Evolutionary conservation across 2,329 filamentous ascomycete species (phyloP), one percentile per base, ranked within the genome.

Genomic region (Clathrospora elynae): DNA sequence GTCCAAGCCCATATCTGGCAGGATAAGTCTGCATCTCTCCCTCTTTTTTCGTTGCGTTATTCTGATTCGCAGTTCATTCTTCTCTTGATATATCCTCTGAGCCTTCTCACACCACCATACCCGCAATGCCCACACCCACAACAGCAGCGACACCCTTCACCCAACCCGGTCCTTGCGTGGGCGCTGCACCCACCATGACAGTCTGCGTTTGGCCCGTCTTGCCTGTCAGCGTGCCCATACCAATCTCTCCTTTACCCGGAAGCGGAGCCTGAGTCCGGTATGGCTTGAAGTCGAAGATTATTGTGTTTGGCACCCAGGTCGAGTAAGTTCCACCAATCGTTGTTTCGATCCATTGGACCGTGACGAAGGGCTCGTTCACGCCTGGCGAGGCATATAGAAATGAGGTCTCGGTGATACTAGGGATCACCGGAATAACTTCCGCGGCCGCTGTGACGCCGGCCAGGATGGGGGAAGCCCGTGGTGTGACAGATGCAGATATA

Each of bases 141-240:
- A 46, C 62, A 34, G 50, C 57, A 41, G 38, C 58, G 20, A 57
- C 37, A 9, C 49, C 58, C 32, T 25, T 50, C 8, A 29, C 44
- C 57, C 53, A 57, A 4, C 35, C 45, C 6, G 37, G 14, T n/a
- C 36, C 39, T 28, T 35, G 41, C 18, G 62, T 59, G n/a, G 53
- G 47, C 24, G 54, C 58, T 11, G 59, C 64, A 3, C 50, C 59
- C 4, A 48, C 51, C 3, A 51, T 53, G 3, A 62, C 37, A 6
- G 64, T 67, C 47, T 58, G 59, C 23, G 59, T 64, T 19, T 58
- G 33, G 2, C 64, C 65, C 8, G 50, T 42, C 38, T 59, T 35
- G 8, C 62, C 65, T 16, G 61, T 67, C 40, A 69, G 38, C 19
- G 63, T 67, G 5, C 67, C 67, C 63, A 71, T 61, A 1, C 67